phyloP scores from a whole-genome alignment of 495 filamentous ascomycete species.

The Xylaria grammica region DNA sequence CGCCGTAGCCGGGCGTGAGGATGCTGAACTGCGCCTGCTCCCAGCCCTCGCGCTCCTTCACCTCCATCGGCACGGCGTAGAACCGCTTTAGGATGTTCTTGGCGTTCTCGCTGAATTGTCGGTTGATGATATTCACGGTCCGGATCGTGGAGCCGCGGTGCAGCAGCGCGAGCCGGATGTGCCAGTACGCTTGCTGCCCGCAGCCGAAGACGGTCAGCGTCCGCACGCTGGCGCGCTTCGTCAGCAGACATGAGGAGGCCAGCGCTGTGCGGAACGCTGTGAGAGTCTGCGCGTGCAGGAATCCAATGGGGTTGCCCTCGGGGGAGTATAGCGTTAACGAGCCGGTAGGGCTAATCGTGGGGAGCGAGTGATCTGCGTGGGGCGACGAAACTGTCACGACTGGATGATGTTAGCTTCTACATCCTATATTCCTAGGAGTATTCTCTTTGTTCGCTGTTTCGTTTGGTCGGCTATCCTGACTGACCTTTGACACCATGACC shows the following conservation, averaged over 20 bases:
- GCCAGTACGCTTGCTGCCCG: slow-evolving; percentile 92
- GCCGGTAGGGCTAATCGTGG: slow-evolving; percentile 70
- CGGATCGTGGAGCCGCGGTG: slow-evolving; percentile 74
- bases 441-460: background rate
- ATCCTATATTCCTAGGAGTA: background rate
- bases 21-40: slow-evolving; percentile 68
- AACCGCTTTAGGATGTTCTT: slow-evolving; percentile 62
- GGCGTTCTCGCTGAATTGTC: slow-evolving; percentile 63
- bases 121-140: slow-evolving; percentile 78
- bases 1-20: slow-evolving; percentile 71
- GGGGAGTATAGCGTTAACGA: slow-evolving; percentile 73
- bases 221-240: slow-evolving; percentile 69
- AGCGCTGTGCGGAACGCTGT: slow-evolving; percentile 95
- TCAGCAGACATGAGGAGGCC: slow-evolving; percentile 74
- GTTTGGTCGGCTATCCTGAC: background rate
- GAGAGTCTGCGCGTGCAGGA: slow-evolving; percentile 83
- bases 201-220: slow-evolving; percentile 86
- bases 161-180: slow-evolving; percentile 79
- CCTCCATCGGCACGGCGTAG: slow-evolving; percentile 53
- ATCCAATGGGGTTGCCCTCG: slow-evolving; percentile 71
- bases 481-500: slow-evolving; percentile 59
- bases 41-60: slow-evolving; percentile 61
- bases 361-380: slow-evolving; percentile 27
- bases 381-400: slow-evolving; percentile 45
- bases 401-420: slow-evolving; percentile 28